Base-by-base conservation (phyloP, 2,329 filamentous ascomycete species). In the Aspergillus brunneoviolaceus region DNA sequence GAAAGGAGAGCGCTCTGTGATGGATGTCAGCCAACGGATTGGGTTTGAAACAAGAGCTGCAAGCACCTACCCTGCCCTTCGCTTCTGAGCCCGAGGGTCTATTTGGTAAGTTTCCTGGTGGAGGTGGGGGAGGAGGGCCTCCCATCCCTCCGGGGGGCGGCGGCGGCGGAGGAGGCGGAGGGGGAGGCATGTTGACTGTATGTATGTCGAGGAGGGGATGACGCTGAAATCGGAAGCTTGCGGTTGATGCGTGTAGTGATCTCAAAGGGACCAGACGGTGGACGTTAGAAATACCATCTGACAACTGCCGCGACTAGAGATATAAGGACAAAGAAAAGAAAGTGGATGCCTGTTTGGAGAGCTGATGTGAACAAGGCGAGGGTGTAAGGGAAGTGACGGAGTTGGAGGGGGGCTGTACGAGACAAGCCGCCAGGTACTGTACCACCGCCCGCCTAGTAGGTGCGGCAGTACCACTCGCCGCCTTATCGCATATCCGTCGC, bases 1-100 rank as follows among this genome's bases (percentile, higher is more conserved):
- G 87, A 84, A 49, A 98, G 85, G 39, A 99, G 83, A 57, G 94
- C 93, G 69, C 89, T 89, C 94, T 98, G 69, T 49, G 25, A 60
- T 45, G 50, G 61, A 48, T n/a, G 61, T 70, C 61, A 72, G 68
- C 21, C 16, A 35, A 33, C 25, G 10, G 47, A 54, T 35, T 47
- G 27, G 25, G 29, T 10, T 5, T 19, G n/a, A 29, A 10, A 10
- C 25, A 47, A 56, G 23, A n/a, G 7, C 50, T 49, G 33, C 14
- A 5, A 31, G 31, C 59, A 80, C 87, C 70, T 83, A 92, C 90
- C 78, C 90, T 82, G 67, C 79, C 81, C 73, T 85, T 84, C 21
- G 78, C 80, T 64, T 78, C 81, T 58, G 76, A 80, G 60, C 83
- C 79, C 9, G 87, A 77, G 45, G 88, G 85, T 67, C 84, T 83